phyloP scores from a whole-genome alignment of 2,329 filamentous ascomycete species.

The Xylariaceae sp. region DNA sequence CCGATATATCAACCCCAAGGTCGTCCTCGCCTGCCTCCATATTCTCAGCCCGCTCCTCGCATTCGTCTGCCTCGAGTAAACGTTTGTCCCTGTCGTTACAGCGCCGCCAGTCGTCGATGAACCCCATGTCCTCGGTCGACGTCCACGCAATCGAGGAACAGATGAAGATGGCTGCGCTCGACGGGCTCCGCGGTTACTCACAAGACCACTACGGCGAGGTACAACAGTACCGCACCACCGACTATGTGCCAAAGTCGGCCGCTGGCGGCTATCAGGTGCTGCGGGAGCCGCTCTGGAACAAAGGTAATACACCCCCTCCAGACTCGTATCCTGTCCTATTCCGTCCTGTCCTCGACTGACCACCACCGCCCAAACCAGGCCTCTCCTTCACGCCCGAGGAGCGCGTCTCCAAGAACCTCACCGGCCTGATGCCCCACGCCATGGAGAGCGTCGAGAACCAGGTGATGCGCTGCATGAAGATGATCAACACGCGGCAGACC shows the following conservation, averaged over 20 bases:
- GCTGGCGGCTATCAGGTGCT: constrained; percentile 56
- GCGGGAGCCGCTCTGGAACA: constrained; percentile 57
- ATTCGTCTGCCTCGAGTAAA: constrained; percentile 45
- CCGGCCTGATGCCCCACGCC: constrained; percentile 57
- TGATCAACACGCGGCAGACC: constrained; percentile 63
- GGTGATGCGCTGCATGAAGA: constrained; percentile 61
- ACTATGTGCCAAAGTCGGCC: constrained; percentile 43
- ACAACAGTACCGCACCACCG: constrained; percentile 43
- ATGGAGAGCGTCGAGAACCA: constrained; percentile 54
- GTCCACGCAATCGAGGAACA: constrained; percentile 48
- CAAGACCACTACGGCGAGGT: constrained; percentile 50
- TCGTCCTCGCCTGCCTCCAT: constrained; percentile 45
- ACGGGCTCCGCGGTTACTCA: constrained; percentile 53
- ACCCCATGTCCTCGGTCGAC: constrained; percentile 51
- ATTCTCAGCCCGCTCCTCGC: constrained; percentile 39
- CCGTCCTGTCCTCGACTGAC: too few species aligned
- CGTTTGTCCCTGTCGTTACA: constrained; percentile 41
- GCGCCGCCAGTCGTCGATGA: constrained; percentile 43
- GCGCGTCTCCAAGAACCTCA: constrained; percentile 56
- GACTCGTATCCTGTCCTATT: constrained; percentile 3
- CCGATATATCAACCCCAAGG: constrained; percentile 47
- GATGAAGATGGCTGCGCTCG: constrained; percentile 53
- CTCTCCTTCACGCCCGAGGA: constrained; percentile 58
- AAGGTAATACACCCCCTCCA: constrained; percentile 38
- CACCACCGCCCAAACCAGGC: too few species aligned